Evolutionary conservation across 345 rosid species (phyloP).

Genomic region (Gynandropsis gynandra): DNA sequence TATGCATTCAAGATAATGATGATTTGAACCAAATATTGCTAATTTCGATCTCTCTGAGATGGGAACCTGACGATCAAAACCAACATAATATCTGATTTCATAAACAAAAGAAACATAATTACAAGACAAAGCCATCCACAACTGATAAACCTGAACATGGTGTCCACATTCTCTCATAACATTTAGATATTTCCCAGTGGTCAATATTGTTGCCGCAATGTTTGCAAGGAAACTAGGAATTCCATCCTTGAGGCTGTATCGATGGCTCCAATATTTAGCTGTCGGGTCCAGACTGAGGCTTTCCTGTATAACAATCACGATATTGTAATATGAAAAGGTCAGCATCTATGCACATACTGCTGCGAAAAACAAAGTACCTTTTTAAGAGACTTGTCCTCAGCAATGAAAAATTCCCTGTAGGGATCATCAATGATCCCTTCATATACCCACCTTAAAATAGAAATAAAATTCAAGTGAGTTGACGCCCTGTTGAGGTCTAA

Average conservation of each 20-base stretch:
- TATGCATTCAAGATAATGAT: slow-evolving; percentile 93
- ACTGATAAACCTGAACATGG: slow-evolving; percentile 64
- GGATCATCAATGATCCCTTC: slow-evolving; percentile 98
- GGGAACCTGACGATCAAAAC: slow-evolving; percentile 50
- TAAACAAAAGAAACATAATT: slow-evolving; percentile 1
- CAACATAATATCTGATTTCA: slow-evolving; percentile 12
- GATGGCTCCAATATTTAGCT: slow-evolving; percentile 77
- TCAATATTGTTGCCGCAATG: slow-evolving; percentile 83
- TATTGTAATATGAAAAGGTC: slow-evolving; percentile 17
- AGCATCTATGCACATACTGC: slow-evolving; percentile 2
- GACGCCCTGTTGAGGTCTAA: slow-evolving; percentile 13
- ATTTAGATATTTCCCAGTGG: slow-evolving; percentile 91
- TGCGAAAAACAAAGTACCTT: slow-evolving; percentile 47
- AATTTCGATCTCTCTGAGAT: slow-evolving; percentile 75
- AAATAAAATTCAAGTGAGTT: slow-evolving; percentile 22
- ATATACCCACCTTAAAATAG: slow-evolving; percentile 83
- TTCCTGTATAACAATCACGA: slow-evolving; percentile 43
- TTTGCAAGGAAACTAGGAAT: slow-evolving; percentile 95
- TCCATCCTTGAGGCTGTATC: slow-evolving; percentile 87
- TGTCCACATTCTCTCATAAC: slow-evolving; percentile 99
- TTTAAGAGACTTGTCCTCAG: slow-evolving; percentile 77
- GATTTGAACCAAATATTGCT: slow-evolving; percentile 70
- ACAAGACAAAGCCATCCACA: slow-evolving; percentile 5
- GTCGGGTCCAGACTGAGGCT: slow-evolving; percentile 87
- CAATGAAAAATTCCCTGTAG: slow-evolving; percentile 92